Conservation (phyloP, 257 asterid genomes). For the Gynochthodes officinalis region DNA sequence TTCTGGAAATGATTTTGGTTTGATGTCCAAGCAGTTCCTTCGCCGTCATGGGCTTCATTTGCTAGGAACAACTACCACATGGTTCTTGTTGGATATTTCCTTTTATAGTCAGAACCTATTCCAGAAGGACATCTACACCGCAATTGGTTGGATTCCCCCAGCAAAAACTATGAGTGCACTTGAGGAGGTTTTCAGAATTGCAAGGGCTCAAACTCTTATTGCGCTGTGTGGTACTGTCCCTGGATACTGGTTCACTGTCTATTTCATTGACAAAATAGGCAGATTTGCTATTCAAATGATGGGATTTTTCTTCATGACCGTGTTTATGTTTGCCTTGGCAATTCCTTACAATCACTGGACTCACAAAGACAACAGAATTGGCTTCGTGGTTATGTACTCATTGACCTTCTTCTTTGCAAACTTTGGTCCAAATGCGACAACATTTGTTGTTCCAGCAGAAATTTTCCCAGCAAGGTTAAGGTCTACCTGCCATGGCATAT, state of each 20-base stretch:
- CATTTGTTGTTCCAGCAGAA: conserved; percentile 47
- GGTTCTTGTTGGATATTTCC: conserved; percentile 43
- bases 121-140: conserved; percentile 36
- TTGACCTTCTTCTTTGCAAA: conserved; percentile 46
- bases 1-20: conserved; percentile 30
- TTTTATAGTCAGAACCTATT: conserved; percentile 43
- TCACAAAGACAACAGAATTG: conserved; percentile 24
- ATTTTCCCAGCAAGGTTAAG: conserved; percentile 43
- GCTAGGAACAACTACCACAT: conserved; percentile 35
- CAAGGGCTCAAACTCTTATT: conserved; percentile 37
- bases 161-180: conserved; percentile 27
- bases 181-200: conserved; percentile 31
- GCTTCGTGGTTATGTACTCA: conserved; percentile 38
- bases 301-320: conserved; percentile 30
- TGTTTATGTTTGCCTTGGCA: conserved; percentile 41
- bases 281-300: conserved; percentile 40
- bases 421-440: conserved; percentile 49
- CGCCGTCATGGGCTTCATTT: conserved; percentile 42
- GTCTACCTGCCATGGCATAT: conserved; percentile 49
- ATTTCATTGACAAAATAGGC: conserved; percentile 35
- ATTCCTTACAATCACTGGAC: conserved; percentile 43
- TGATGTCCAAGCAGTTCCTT: conserved; percentile 30
- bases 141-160: conserved; percentile 33
- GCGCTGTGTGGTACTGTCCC: conserved; percentile 36
- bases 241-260: conserved; percentile 40